Evolutionary conservation across 805 yeast genomes (phyloP).

Genomic region (Candida ficus): DNA sequence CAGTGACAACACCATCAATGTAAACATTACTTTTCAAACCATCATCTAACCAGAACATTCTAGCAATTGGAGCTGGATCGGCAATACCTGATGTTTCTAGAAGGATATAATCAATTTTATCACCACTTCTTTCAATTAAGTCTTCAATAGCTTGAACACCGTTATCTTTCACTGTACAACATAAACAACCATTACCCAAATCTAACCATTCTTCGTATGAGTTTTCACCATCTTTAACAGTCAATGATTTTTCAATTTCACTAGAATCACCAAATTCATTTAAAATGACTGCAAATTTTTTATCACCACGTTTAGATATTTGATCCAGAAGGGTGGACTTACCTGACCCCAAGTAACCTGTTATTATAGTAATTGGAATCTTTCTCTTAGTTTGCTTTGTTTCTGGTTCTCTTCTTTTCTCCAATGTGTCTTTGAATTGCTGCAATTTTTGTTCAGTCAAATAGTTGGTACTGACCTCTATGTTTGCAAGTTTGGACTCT

Average conservation of each 20-base stretch:
- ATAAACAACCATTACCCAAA: constrained; percentile 92
- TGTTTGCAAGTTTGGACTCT: constrained; percentile 17
- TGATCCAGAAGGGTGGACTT: constrained; percentile 79
- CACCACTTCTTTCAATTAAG: constrained; percentile 64
- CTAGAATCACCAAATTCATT: constrained; percentile 92
- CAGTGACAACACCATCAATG: constrained; percentile 89
- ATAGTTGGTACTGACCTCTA: constrained; percentile 13
- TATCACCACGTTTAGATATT: constrained; percentile 64
- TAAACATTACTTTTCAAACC: constrained; percentile 79
- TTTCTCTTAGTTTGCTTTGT: constrained; percentile 26
- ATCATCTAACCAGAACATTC: constrained; percentile 96
- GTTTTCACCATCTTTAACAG: constrained; percentile 49
- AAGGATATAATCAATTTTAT: constrained; percentile 81
- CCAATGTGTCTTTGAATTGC: constrained; percentile 15
- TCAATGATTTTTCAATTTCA: constrained; percentile 82
- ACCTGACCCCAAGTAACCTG: constrained; percentile 95
- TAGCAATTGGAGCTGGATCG: constrained; percentile 95
- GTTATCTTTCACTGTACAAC: constrained; percentile 92
- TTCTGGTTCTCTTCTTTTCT: constrained; percentile 8
- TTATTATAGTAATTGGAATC: constrained; percentile 88
- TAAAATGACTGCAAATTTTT: constrained; percentile 80
- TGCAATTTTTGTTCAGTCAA: constrained; percentile 15
- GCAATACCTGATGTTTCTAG: constrained; percentile 96
- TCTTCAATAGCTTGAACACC: constrained; percentile 94
- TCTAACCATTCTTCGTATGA: constrained; percentile 92